Evolutionary conservation across 108 stramenopile genomes (phyloP).

Genomic region (Licmophora abbreviata): DNA sequence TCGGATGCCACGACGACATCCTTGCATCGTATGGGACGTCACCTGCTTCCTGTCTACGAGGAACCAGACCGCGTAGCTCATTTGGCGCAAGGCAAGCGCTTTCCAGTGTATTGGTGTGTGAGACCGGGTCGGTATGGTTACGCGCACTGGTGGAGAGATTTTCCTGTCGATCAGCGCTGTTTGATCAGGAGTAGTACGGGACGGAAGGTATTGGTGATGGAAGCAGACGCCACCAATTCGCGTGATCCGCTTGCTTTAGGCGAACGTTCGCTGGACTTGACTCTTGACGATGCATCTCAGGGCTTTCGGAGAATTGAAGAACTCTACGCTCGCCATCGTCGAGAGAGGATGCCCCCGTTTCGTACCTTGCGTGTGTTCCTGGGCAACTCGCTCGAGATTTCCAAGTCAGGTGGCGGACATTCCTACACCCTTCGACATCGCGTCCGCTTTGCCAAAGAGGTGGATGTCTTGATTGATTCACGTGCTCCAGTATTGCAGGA

Average conservation of each 20-base stretch:
- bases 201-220: constrained; percentile 8
- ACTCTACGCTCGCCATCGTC: background rate
- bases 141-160: constrained; percentile 10
- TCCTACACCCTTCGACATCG: constrained; percentile 16
- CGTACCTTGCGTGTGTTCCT: constrained; percentile 15
- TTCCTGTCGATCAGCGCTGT: background rate
- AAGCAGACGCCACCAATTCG: constrained; percentile 17
- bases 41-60: too few species aligned
- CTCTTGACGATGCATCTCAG: constrained; percentile 18
- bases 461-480: constrained; percentile 20
- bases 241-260: constrained; percentile 16
- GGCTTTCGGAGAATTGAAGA: constrained; percentile 16
- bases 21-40: too few species aligned
- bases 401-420: constrained; percentile 17
- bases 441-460: constrained; percentile 11
- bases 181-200: background rate
- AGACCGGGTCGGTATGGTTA: constrained; percentile 8
- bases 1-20: too few species aligned
- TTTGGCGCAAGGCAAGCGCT: too few species aligned
- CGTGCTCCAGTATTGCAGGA: constrained; percentile 17
- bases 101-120: too few species aligned
- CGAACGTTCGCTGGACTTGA: constrained; percentile 10
- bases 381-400: constrained; percentile 16
- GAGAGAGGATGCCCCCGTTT: constrained; percentile 7
- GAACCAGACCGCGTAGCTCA: too few species aligned